Evolutionary conservation across 2,329 filamentous ascomycete species (phyloP).

Genomic region (Pezicula carpinea): DNA sequence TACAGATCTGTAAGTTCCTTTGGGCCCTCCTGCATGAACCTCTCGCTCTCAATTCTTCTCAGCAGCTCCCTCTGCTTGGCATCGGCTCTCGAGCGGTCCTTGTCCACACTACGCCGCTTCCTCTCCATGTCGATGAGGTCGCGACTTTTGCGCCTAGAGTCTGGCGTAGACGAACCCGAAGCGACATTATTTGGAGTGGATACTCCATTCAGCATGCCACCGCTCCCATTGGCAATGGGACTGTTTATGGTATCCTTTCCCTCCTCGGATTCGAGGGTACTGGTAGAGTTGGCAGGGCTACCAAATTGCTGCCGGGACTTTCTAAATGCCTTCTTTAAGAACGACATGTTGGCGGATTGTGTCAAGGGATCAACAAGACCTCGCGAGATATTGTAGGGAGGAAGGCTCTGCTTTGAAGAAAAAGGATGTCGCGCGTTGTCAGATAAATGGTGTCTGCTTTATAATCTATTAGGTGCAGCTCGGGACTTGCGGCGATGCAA

Average conservation of each 20-base stretch:
- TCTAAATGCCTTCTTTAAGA: no score
- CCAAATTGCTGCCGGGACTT: no score
- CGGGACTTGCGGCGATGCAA: no score
- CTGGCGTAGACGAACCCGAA: not conserved
- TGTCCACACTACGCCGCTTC: slow-evolving; percentile 20
- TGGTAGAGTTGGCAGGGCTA: no score
- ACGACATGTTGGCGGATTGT: no score
- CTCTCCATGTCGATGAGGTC: slow-evolving; percentile 19
- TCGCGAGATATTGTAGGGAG: no score
- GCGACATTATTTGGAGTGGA: slow-evolving; percentile 3
- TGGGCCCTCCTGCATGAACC: slow-evolving; percentile 23
- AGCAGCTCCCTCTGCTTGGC: slow-evolving; percentile 21
- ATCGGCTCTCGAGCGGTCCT: slow-evolving; percentile 20
- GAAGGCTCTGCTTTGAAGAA: no score
- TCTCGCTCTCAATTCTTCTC: slow-evolving; percentile 26
- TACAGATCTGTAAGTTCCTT: slow-evolving; percentile 25
- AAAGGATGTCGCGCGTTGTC: no score
- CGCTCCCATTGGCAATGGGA: not conserved
- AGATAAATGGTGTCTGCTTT: no score
- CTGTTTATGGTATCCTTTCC: slow-evolving; percentile 1
- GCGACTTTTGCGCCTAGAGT: slow-evolving; percentile 17
- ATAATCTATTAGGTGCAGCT: no score
- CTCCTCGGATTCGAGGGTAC: not conserved
- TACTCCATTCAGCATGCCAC: slow-evolving; percentile 5
- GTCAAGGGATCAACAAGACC: no score